Evolutionary conservation across 108 stramenopile species (phyloP).

Genomic region (Fistulifera pelliculosa): DNA sequence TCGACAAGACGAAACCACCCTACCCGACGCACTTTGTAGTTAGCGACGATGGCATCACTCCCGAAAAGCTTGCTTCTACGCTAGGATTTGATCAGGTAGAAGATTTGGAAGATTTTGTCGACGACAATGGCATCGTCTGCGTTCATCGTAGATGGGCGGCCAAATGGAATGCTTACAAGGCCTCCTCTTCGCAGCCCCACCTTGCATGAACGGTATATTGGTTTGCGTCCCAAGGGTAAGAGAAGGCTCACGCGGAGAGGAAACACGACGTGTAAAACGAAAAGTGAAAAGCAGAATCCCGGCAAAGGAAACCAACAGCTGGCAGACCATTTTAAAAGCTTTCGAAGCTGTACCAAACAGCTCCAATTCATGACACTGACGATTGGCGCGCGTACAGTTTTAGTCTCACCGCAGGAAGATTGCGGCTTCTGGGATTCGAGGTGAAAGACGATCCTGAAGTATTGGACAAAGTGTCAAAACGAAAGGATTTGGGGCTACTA

Average conservation of each 20-base stretch:
- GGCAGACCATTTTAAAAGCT: conserved; percentile 1
- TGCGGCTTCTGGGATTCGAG: conserved; percentile 41
- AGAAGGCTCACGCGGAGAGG: background rate
- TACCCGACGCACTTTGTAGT: conserved; percentile 1
- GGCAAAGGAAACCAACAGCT: background rate
- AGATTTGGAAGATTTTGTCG: conserved; percentile 3
- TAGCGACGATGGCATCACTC: background rate
- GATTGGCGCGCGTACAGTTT: conserved; percentile 9
- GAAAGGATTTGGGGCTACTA: conserved; percentile 30
- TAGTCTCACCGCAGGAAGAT: conserved; percentile 8
- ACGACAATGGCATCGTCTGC: conserved; percentile 5
- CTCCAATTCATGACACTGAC: conserved; percentile 7
- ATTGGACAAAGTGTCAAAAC: conserved; percentile 14
- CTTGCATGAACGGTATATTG: background rate
- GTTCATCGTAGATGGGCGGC: conserved; percentile 1
- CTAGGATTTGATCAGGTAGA: conserved; percentile 1
- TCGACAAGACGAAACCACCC: background rate
- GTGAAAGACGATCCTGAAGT: conserved; percentile 16
- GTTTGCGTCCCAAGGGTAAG: background rate
- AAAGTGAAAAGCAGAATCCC: background rate
- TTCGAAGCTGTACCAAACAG: conserved; percentile 9
- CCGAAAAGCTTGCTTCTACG: background rate
- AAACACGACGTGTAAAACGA: background rate
- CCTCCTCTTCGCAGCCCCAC: background rate
- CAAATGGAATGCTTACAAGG: background rate